Percentiles rank a stretch among this genome's conserved stretches.
Conservation (phyloP, 2,329 filamentous ascomycete genomes). For the Verticillium nonalfalfae region DNA sequence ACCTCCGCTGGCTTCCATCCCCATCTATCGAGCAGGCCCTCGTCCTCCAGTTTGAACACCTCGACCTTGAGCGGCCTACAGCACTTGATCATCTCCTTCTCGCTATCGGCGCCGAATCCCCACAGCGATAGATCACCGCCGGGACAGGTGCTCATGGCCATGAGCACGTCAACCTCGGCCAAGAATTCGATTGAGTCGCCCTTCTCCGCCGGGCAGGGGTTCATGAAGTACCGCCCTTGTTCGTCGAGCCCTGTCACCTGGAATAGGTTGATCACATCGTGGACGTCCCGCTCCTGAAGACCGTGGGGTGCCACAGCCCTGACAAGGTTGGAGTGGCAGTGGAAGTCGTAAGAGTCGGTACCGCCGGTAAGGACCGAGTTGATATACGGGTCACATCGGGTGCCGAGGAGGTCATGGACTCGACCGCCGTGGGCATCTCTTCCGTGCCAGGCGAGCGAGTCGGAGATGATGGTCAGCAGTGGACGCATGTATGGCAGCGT, state of each 20-base stretch:
- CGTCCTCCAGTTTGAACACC: conserved; percentile 58
- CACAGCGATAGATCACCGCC: conserved; percentile 77
- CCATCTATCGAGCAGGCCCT: conserved; percentile 36
- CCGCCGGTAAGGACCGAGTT: conserved; percentile 63
- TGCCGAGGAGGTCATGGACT: conserved; percentile 75
- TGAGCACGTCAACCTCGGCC: conserved; percentile 69
- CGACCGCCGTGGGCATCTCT: conserved; percentile 56
- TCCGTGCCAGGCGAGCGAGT: conserved; percentile 59
- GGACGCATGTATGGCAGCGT: conserved; percentile 72
- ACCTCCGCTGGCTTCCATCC: conserved; percentile 58
- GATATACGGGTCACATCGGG: conserved; percentile 80
- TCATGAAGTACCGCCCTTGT: conserved; percentile 72
- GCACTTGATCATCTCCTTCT: conserved; percentile 61
- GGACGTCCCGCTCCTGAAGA: conserved; percentile 66
- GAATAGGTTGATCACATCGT: conserved; percentile 83
- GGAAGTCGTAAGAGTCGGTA: conserved; percentile 62
- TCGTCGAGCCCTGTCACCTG: conserved; percentile 75
- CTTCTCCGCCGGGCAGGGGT: conserved; percentile 46
- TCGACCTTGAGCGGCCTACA: conserved; percentile 71
- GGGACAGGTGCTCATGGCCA: conserved; percentile 62
- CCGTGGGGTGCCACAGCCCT: conserved; percentile 65
- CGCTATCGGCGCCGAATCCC: conserved; percentile 67
- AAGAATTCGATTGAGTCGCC: conserved; percentile 69
- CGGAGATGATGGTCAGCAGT: conserved; percentile 62
- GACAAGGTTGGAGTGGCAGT: conserved; percentile 78